A percentile compares a stretch with the other conserved stretches of the same genome.
Evolutionary conservation across 306 rosid species (phyloP).

Genomic region (Cicer pinnatifidum): DNA sequence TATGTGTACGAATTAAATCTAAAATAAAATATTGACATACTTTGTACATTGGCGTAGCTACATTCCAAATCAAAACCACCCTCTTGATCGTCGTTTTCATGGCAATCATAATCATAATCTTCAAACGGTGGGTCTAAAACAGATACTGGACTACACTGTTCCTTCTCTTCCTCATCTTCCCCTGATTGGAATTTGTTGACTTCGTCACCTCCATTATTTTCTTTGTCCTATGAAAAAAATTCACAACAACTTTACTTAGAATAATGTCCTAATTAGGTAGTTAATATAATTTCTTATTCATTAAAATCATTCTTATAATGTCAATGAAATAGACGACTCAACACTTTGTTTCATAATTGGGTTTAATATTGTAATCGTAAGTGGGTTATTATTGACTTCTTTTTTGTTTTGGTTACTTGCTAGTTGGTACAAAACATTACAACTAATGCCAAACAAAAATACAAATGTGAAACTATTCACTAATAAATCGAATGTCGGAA

Average conservation of each 20-base stretch:
- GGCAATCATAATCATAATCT: constrained; percentile 64
- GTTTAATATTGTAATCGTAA: not conserved
- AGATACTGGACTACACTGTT: constrained; percentile 92
- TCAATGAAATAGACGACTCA: constrained; percentile 44
- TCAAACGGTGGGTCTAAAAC: constrained; percentile 90
- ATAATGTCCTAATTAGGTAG: constrained; percentile 42
- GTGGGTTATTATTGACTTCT: constrained; percentile 47
- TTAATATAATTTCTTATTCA: constrained; percentile 37
- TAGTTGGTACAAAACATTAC: not conserved
- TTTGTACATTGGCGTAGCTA: constrained; percentile 86
- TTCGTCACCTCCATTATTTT: constrained; percentile 47
- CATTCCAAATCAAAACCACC: constrained; percentile 64
- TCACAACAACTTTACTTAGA: constrained; percentile 43
- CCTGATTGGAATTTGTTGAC: constrained; percentile 54
- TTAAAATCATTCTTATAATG: constrained; percentile 36
- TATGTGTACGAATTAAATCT: no score
- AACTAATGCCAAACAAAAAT: constrained; percentile 36
- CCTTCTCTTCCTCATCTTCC: constrained; percentile 81
- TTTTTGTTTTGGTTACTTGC: constrained; percentile 29
- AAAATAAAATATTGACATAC: constrained; percentile 58
- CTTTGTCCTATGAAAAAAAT: constrained; percentile 53
- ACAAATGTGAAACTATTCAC: constrained; percentile 41
- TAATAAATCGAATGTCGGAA: constrained; percentile 45
- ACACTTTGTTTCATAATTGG: constrained; percentile 44
- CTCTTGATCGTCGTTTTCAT: constrained; percentile 50